phyloP scores from a whole-genome alignment of 2,329 filamentous ascomycete species.

The Botryotinia convoluta region DNA sequence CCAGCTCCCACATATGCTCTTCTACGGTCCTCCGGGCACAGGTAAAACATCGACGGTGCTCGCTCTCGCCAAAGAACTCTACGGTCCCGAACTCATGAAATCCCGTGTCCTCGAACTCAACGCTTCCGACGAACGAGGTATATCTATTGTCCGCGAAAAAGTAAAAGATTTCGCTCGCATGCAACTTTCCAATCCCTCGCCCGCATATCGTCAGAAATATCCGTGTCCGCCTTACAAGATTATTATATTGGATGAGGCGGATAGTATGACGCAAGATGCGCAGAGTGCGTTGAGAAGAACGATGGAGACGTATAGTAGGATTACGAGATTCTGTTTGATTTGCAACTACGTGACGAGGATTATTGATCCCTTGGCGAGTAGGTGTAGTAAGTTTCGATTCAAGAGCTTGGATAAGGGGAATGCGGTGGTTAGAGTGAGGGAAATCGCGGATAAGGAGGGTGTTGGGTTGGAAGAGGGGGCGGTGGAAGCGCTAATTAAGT shows the following conservation, averaged over 20 bases:
- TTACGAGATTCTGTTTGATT: conserved; percentile 94
- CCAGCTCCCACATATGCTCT: conserved; percentile 97
- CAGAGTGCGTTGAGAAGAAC: conserved; percentile 89
- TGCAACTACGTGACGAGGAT: conserved; percentile 99
- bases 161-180: conserved; percentile 98
- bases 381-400: conserved; percentile 97
- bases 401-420: conserved; percentile 90
- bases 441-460: conserved; percentile 78
- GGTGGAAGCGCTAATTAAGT: conserved; percentile 77
- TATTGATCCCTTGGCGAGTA: conserved; percentile 89
- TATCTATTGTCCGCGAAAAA: conserved; percentile 94
- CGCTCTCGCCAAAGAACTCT: conserved; percentile 94
- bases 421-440: conserved; percentile 71
- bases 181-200: conserved; percentile 75
- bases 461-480: conserved; percentile 76
- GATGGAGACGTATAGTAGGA: conserved; percentile 97
- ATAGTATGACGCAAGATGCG: conserved; percentile 98
- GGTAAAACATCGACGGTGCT: conserved; percentile 98
- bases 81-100: conserved; percentile 90
- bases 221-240: conserved; percentile 99
- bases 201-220: conserved; percentile 67
- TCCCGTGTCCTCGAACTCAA: conserved; percentile 97
- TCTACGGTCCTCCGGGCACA: conserved; percentile 95
- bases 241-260: conserved; percentile 95
- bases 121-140: conserved; percentile 97